Base-by-base conservation (phyloP, 2,329 filamentous ascomycete genomes). In the Amesomyces nigricolor region DNA sequence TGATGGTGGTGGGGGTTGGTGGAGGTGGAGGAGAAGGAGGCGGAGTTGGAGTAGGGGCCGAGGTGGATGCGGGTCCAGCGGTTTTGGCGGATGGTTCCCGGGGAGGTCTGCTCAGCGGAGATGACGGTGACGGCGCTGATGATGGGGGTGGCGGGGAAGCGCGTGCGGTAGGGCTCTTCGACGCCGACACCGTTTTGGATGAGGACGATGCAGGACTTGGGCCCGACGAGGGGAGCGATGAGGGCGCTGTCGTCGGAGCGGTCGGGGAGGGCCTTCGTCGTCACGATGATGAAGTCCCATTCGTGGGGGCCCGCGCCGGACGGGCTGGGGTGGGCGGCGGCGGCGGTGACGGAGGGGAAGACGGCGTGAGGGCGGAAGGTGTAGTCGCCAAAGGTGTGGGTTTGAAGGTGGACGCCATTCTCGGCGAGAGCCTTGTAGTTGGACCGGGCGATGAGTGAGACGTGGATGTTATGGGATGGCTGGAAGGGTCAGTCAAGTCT, bases 171-270 rank as follows among this genome's bases (percentile, higher is more conserved):
- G 5, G 85, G 83, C 11, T 77, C 78, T 67, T 88, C 85, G 16
- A 87, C 83, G n/a, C 84, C 85, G 16, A 88, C 75, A 19, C 85
- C 85, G 66, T 88, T 88, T 68, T 88, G 85, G 60, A 88, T 85
- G 50, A 88, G 74, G 13, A 88, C 81, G 58, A 88, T 80, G 45
- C 77, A 78, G 1, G 82, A 81, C 37, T 68, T 66, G 2, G 75
- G 67, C 0, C 73, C 70, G 14, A 88, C 78, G 3, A 88, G 72
- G 0, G 83, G 81, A 39, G 81, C 78, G 47, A 88, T 77, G 52
- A 83, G 76, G 22, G 72, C 75, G 2, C 83, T 80, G 64, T 87
- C 85, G 65, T 82, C 81, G 19, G 80, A 76, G 13, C 74, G 69
- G 66, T 88, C 84, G 0, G 85, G 85, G 9, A 88, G 73, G 0